These are phyloP conservation scores for Apophysomyces trapeziformis DNA, from an alignment of 371 early-diverging fungal genomes.

Conservation along the genomic window DNA sequence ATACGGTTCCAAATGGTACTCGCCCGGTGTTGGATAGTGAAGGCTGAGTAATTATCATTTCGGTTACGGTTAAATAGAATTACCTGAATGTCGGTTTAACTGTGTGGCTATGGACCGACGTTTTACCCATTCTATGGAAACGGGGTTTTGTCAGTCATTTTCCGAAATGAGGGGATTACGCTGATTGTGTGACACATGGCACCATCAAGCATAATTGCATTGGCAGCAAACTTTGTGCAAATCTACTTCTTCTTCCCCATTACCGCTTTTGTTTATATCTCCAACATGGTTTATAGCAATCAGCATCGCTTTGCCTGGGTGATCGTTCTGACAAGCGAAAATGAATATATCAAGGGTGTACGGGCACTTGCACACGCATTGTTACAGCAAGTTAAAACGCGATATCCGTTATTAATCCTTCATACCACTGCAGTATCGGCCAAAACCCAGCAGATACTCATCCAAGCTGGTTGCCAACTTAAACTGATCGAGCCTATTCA, in stretches of 20 bases:
- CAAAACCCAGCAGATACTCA: conserved; percentile 50
- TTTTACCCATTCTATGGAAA: too few species aligned
- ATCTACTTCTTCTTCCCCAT: not conserved
- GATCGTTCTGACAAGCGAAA: conserved; percentile 69
- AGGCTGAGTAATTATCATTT: too few species aligned
- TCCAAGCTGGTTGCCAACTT: conserved; percentile 67
- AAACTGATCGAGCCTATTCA: conserved; percentile 69
- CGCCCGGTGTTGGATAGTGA: not conserved
- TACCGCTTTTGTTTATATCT: not conserved
- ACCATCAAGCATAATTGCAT: not conserved
- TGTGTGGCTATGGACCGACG: too few species aligned
- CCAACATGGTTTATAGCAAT: not conserved
- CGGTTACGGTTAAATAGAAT: too few species aligned
- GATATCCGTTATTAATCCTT: conserved; percentile 68
- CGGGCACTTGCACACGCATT: conserved; percentile 79
- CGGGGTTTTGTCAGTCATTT: too few species aligned
- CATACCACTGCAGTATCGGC: conserved; percentile 61
- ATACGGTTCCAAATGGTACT: not conserved
- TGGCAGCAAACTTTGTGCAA: not conserved
- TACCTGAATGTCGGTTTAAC: too few species aligned
- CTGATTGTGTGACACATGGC: not conserved
- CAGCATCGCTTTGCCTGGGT: conserved; percentile 52
- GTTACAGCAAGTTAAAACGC: conserved; percentile 60
- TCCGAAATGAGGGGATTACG: not conserved
- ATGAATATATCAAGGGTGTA: conserved; percentile 82